Conservation (phyloP, 441 rosid genomes). For the Pelargonium cotyledonis region DNA sequence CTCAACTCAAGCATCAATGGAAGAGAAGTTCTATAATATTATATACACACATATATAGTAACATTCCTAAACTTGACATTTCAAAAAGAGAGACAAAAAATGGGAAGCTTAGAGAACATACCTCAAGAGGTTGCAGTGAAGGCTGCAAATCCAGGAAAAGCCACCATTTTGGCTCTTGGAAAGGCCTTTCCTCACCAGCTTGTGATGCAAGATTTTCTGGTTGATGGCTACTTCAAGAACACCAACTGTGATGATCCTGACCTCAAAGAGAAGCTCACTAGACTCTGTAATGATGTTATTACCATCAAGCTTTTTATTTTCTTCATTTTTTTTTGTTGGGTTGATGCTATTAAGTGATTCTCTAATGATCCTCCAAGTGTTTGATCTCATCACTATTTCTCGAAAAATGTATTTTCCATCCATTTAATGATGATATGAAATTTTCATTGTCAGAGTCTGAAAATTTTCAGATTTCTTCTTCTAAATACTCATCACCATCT, state of each 20-base stretch:
- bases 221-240: slow-evolving; percentile 84
- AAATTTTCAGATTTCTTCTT: no score
- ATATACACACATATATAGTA: slow-evolving; percentile 10
- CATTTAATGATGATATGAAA: no score
- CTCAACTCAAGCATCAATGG: no score
- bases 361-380: no score
- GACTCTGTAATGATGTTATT: slow-evolving; percentile 50
- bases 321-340: background rate
- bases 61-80: background rate
- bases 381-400: no score
- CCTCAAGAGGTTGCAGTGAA: slow-evolving; percentile 28
- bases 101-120: slow-evolving; percentile 43
- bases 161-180: slow-evolving; percentile 78
- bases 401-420: no score
- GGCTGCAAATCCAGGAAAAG: slow-evolving; percentile 50
- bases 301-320: slow-evolving; percentile 11
- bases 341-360: background rate
- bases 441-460: no score
- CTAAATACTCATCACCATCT: no score
- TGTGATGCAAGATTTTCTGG: slow-evolving; percentile 88
- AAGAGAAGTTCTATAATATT: no score
- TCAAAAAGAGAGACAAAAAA: slow-evolving; percentile 14
- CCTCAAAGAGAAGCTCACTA: slow-evolving; percentile 73
- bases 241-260: slow-evolving; percentile 90
- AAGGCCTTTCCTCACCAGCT: slow-evolving; percentile 97